Evolutionary conservation across 2,329 filamentous ascomycete species (phyloP).

Genomic region (Claviceps purpurea): DNA sequence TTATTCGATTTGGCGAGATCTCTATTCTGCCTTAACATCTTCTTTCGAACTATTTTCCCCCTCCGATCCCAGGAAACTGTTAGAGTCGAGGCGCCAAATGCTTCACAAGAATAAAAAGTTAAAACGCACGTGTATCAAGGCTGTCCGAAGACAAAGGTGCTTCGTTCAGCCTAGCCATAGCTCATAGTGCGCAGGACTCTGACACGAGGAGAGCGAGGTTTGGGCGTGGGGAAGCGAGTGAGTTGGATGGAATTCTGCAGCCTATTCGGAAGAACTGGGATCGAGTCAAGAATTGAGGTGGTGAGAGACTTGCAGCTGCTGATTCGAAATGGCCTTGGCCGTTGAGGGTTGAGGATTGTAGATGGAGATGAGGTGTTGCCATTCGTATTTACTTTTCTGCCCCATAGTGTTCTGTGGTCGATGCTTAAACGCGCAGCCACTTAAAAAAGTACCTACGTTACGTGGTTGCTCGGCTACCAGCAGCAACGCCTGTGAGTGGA

Average conservation of each 20-base stretch:
- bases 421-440: conserved; percentile 13
- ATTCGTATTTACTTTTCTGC: conserved; percentile 20
- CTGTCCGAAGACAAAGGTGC: conserved; percentile 53
- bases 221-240: not conserved
- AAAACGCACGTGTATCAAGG: conserved; percentile 54
- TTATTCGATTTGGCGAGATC: conserved; percentile 73
- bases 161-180: conserved; percentile 75
- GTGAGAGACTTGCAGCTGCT: not conserved
- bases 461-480: conserved; percentile 18
- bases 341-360: not conserved
- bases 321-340: conserved; percentile 4
- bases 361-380: conserved; percentile 14
- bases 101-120: not conserved
- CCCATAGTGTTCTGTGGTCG: conserved; percentile 5
- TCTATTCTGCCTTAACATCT: conserved; percentile 71
- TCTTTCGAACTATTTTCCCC: conserved; percentile 54
- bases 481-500: conserved; percentile 11
- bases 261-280: not conserved
- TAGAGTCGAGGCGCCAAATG: not conserved
- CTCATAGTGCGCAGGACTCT: conserved; percentile 22
- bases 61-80: not conserved
- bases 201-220: not conserved
- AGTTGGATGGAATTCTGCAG: not conserved
- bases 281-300: not conserved
- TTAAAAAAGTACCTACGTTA: not conserved